These are phyloP conservation scores for Escovopsis weberi DNA, from an alignment of 2,329 filamentous ascomycete genomes.

Conservation along the genomic window DNA sequence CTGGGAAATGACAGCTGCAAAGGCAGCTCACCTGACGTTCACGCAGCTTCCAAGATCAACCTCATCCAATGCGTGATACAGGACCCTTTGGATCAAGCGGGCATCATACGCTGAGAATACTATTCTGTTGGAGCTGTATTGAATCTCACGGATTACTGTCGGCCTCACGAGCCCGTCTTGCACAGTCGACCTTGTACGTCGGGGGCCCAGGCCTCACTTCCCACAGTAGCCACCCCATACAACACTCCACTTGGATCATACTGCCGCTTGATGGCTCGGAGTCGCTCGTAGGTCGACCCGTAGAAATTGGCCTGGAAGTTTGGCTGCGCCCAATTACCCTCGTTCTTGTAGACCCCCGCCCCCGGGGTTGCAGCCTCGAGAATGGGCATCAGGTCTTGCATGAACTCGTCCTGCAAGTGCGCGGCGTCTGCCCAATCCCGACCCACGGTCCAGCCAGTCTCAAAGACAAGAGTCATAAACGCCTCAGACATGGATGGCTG, in stretches of 20 bases:
- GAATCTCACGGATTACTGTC: no score
- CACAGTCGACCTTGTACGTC: not conserved
- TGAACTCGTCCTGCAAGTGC: constrained; percentile 11
- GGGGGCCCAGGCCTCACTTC: not conserved
- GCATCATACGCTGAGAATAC: no score
- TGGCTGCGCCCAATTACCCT: not conserved
- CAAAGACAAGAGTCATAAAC: not conserved
- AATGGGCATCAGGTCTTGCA: constrained; percentile 17
- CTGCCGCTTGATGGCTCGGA: not conserved
- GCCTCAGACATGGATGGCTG: not conserved
- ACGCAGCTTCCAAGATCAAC: no score
- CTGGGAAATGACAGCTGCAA: no score
- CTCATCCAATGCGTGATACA: no score
- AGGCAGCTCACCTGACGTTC: no score
- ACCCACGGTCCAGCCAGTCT: not conserved
- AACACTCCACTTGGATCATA: not conserved
- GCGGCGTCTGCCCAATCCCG: not conserved
- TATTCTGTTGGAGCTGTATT: no score
- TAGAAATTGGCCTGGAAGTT: not conserved
- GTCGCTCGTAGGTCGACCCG: not conserved
- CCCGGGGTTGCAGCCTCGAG: constrained; percentile 22
- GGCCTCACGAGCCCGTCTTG: not conserved
- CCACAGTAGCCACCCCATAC: not conserved
- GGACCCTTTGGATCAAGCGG: no score
- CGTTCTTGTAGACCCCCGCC: not conserved